These are phyloP conservation scores for Trypanosoma melophagium DNA, from an alignment of 208 protist genomes.

Conservation along the genomic window DNA sequence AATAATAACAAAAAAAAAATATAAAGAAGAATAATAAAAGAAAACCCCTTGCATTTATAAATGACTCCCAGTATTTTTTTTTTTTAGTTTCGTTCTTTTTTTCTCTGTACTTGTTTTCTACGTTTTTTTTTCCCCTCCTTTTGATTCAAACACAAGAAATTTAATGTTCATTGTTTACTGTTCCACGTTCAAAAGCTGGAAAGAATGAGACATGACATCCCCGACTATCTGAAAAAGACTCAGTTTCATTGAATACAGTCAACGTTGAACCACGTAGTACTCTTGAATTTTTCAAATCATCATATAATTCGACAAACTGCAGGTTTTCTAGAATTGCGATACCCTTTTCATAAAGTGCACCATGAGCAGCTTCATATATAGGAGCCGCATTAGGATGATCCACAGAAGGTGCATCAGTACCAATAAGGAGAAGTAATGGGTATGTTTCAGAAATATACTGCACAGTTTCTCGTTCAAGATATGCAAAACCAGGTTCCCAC, in stretches of 20 bases:
- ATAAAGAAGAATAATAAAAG: neutral
- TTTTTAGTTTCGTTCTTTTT: neutral
- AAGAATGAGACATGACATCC: constrained; percentile 73
- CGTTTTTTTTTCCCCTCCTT: neutral
- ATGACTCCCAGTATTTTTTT: neutral
- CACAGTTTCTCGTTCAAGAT: constrained; percentile 43
- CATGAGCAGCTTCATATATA: constrained; percentile 45
- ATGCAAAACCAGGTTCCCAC: constrained; percentile 42
- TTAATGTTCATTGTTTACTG: constrained; percentile 2
- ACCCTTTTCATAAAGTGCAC: constrained; percentile 41
- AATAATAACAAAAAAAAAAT: neutral
- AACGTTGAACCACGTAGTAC: constrained; percentile 37
- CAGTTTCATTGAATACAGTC: constrained; percentile 49
- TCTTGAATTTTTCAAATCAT: constrained; percentile 24
- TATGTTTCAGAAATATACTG: constrained; percentile 46
- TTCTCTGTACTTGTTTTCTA: neutral
- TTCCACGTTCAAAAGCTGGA: constrained; percentile 19
- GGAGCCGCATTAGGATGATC: constrained; percentile 42
- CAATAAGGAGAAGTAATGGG: constrained; percentile 64
- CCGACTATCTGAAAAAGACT: constrained; percentile 47
- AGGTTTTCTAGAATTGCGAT: constrained; percentile 82
- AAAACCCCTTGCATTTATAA: neutral
- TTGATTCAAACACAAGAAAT: constrained; percentile 20
- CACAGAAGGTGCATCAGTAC: constrained; percentile 67
- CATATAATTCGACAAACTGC: constrained; percentile 32